Percentiles rank a stretch among this genome's conserved stretches.
Conservation (phyloP, 352 stramenopile genomes). For the Phytophthora gonapodyides region DNA sequence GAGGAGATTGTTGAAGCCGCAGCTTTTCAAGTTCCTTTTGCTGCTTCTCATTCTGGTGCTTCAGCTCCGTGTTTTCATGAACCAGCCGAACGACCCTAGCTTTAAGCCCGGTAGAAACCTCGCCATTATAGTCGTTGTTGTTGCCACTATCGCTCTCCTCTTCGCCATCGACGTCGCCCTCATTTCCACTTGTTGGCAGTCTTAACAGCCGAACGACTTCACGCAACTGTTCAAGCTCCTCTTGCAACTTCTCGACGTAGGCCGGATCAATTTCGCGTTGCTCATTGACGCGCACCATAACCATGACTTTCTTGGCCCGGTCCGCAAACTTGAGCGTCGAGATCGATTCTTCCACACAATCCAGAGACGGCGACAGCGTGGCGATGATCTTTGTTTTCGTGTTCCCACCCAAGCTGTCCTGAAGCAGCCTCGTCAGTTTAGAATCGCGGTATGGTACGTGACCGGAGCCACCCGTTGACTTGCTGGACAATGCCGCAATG, state of each 20-base stretch:
- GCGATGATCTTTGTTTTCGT: constrained; percentile 93
- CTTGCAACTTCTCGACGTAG: constrained; percentile 87
- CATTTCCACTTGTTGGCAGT: constrained; percentile 14
- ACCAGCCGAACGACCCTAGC: constrained; percentile 50
- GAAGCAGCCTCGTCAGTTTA: constrained; percentile 92
- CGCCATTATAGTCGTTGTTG: constrained; percentile 32
- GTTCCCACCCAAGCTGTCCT: constrained; percentile 89
- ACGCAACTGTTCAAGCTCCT: constrained; percentile 82
- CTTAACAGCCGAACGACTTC: constrained; percentile 59
- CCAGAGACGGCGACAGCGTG: constrained; percentile 83
- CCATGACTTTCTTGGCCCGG: constrained; percentile 91
- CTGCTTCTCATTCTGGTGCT: constrained; percentile 58
- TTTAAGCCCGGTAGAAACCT: constrained; percentile 27
- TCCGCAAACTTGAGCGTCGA: constrained; percentile 95
- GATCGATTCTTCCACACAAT: constrained; percentile 92
- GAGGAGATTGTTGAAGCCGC: constrained; percentile 23
- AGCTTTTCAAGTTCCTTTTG: constrained; percentile 64
- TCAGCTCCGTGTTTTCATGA: constrained; percentile 74
- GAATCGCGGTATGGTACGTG: constrained; percentile 95
- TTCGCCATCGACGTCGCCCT: constrained; percentile 4
- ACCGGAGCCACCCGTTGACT: constrained; percentile 24
- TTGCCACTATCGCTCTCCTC: constrained; percentile 6
- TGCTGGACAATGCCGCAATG: constrained; percentile 79
- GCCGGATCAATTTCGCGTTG: constrained; percentile 84
- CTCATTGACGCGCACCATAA: constrained; percentile 85